These are phyloP conservation scores for Fraxinus anomala DNA, from an alignment of 257 asterid genomes.

Conservation along the genomic window DNA sequence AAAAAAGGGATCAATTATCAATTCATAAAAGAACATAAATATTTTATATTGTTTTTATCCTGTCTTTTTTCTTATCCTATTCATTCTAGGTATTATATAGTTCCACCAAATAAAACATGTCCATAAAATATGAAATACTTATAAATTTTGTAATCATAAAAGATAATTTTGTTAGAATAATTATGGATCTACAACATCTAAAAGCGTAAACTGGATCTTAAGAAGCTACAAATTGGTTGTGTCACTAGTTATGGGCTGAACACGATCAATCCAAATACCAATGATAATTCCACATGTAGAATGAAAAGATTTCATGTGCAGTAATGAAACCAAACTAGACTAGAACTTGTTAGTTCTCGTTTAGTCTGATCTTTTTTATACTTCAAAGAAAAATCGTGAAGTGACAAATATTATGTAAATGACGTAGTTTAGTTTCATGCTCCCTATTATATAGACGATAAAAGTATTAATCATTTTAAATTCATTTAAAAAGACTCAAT, in stretches of 20 bases:
- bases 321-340: background rate
- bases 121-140: background rate
- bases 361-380: too few relatives aligned
- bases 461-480: too few relatives aligned
- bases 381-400: background rate
- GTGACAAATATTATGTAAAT: background rate
- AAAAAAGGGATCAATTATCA: conserved; percentile 1
- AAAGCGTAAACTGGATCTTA: too few relatives aligned
- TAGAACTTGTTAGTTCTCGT: too few relatives aligned
- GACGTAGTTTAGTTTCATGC: too few relatives aligned
- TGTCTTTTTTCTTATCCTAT: background rate
- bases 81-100: background rate
- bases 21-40: background rate
- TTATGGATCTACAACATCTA: background rate
- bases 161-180: too few relatives aligned
- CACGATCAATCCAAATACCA: background rate
- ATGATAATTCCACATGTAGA: background rate
- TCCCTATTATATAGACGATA: too few relatives aligned
- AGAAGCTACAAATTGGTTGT: background rate
- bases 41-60: background rate
- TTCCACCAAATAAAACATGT: background rate
- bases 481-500: too few relatives aligned
- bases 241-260: background rate
- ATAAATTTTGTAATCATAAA: background rate
- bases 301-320: too few relatives aligned